Evolutionary conservation across 2,329 filamentous ascomycete species (phyloP).

Genomic region (Penicillium sp.): DNA sequence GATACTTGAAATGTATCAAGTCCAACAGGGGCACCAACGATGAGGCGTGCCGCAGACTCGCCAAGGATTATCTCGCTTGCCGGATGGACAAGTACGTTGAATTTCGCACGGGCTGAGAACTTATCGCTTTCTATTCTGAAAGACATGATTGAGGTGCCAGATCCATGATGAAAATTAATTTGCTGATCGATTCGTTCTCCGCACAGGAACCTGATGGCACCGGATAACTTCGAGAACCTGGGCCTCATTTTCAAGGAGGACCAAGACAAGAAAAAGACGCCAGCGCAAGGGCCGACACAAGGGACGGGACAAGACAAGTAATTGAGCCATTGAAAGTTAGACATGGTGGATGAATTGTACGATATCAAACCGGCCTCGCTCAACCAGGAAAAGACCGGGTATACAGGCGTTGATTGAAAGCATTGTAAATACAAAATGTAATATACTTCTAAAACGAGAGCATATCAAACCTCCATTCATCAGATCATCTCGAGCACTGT

Average conservation of each 20-base stretch:
- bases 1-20: slow-evolving; percentile 85
- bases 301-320: slow-evolving; percentile 11
- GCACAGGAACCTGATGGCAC: slow-evolving; percentile 86
- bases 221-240: slow-evolving; percentile 90
- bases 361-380: slow-evolving; percentile 15
- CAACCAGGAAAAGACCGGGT: not conserved
- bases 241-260: slow-evolving; percentile 64
- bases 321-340: not conserved
- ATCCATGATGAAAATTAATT: not conserved
- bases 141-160: not conserved
- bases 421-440: slow-evolving; percentile 22
- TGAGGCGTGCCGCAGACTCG: slow-evolving; percentile 76
- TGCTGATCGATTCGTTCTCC: not conserved
- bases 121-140: not conserved
- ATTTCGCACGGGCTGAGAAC: not conserved
- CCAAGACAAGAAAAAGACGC: slow-evolving; percentile 13
- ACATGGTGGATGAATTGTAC: slow-evolving; percentile 10
- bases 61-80: slow-evolving; percentile 85
- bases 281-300: slow-evolving; percentile 3
- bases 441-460: not conserved
- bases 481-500: not conserved
- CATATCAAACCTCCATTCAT: not conserved
- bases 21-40: slow-evolving; percentile 80
- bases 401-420: slow-evolving; percentile 15
- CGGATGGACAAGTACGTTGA: slow-evolving; percentile 83